A percentile compares a stretch with the other conserved stretches of the same genome.
Conservation (phyloP, 257 asterid species). For the Paulownia fortunei region DNA sequence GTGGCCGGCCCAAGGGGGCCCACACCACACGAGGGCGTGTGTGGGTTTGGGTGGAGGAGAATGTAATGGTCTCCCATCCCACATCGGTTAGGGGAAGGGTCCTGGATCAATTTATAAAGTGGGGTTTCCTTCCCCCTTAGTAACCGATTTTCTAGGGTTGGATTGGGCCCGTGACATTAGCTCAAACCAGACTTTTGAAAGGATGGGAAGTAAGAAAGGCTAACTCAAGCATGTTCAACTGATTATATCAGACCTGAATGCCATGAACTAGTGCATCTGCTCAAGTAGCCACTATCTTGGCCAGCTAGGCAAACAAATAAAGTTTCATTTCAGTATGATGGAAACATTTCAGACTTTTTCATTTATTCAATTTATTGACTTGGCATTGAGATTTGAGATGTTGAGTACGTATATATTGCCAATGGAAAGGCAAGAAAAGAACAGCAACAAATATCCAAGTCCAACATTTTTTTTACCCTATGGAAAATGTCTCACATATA, state of each 20-base stretch:
- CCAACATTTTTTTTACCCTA: neutral
- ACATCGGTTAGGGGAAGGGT: too few species aligned
- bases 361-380: neutral
- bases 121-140: too few species aligned
- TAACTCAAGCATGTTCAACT: conserved; percentile 11
- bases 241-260: conserved; percentile 7
- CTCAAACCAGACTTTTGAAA: conserved; percentile 2
- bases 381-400: neutral
- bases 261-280: conserved; percentile 26
- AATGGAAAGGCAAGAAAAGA: neutral
- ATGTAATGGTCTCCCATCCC: too few species aligned
- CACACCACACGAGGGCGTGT: too few species aligned
- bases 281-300: conserved; percentile 13
- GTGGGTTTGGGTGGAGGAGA: too few species aligned
- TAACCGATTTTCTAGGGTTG: too few species aligned
- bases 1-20: too few species aligned
- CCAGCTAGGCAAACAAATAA: conserved; percentile 20
- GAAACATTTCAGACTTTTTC: neutral
- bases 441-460: neutral
- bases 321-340: neutral
- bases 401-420: neutral
- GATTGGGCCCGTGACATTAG: too few species aligned
- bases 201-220: conserved; percentile 17
- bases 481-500: neutral
- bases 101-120: too few species aligned